These are phyloP conservation scores for Sistotremastrum niveocremeum DNA, from an alignment of 768 basidiomycete genomes.

Conservation along the genomic window DNA sequence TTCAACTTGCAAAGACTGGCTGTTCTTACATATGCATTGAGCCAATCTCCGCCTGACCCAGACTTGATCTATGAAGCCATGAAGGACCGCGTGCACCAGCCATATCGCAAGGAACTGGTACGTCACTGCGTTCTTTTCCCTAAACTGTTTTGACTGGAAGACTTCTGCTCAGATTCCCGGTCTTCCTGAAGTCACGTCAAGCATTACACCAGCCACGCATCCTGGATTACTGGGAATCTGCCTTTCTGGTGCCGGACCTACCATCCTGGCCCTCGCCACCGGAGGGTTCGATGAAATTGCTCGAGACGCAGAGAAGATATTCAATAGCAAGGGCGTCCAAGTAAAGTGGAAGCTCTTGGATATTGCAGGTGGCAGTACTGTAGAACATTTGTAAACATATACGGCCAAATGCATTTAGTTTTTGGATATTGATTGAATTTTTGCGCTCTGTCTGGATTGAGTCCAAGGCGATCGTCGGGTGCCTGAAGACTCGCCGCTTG, in stretches of 20 bases:
- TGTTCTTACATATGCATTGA: conserved; percentile 89
- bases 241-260: conserved; percentile 94
- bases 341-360: conserved; percentile 86
- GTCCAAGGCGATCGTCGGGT: too few species aligned
- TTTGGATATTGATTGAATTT: too few species aligned
- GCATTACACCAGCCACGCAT: conserved; percentile 78
- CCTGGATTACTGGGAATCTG: conserved; percentile 96
- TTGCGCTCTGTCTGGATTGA: too few species aligned
- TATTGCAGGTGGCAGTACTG: conserved; percentile 36
- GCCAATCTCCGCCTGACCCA: conserved; percentile 81
- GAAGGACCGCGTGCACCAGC: conserved; percentile 97
- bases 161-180: conserved; percentile 68
- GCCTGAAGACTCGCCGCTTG: too few species aligned
- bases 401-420: too few species aligned
- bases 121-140: conserved; percentile 15
- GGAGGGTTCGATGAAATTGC: conserved; percentile 75
- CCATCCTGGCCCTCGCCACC: conserved; percentile 90
- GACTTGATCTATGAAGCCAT: conserved; percentile 98
- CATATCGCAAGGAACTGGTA: conserved; percentile 81
- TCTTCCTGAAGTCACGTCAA: conserved; percentile 80
- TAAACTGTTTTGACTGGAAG: not conserved
- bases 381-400: conserved; percentile 5
- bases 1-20: conserved; percentile 96
- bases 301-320: conserved; percentile 63
- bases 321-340: conserved; percentile 54